phyloP scores from a whole-genome alignment of 2,329 filamentous ascomycete species.

The Chaetomiaceae sp. region DNA sequence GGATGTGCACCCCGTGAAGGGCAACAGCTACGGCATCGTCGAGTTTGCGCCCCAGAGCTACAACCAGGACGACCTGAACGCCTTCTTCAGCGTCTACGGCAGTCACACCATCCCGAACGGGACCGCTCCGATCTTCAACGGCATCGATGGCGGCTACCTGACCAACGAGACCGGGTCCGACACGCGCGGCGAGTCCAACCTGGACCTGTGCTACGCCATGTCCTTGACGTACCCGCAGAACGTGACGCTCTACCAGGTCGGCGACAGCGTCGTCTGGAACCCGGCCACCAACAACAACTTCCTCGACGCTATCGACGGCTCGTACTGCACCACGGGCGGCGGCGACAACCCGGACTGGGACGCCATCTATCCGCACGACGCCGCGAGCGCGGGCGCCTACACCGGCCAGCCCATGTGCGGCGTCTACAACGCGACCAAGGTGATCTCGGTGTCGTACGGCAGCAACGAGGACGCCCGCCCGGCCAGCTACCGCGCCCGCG shows the following conservation, averaged over 20 bases:
- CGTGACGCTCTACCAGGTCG: conserved; percentile 19
- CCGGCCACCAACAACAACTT: conserved; percentile 35
- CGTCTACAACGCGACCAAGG: conserved; percentile 40
- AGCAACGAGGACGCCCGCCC: conserved; percentile 47
- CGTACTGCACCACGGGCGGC: conserved; percentile 38
- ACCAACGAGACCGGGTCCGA: background rate
- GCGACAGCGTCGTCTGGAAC: conserved; percentile 11
- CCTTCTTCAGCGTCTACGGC: conserved; percentile 2
- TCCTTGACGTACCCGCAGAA: conserved; percentile 17
- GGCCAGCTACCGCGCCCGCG: conserved; percentile 42
- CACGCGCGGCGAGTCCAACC: conserved; percentile 9
- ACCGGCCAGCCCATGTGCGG: conserved; percentile 34
- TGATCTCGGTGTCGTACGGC: conserved; percentile 49
- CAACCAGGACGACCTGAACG: conserved; percentile 5
- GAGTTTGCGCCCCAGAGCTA: conserved; percentile 6
- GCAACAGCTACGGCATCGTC: conserved; percentile 7
- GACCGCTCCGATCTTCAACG: background rate
- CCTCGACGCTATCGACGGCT: conserved; percentile 40
- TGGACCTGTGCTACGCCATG: conserved; percentile 14
- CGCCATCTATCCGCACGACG: conserved; percentile 38
- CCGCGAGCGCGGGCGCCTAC: conserved; percentile 28
- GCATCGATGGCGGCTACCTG: conserved; percentile 3
- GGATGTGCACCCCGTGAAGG: background rate
- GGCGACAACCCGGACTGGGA: conserved; percentile 30
- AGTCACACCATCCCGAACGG: background rate